phyloP scores from a whole-genome alignment of 2,329 filamentous ascomycete species.

The Penicillium sclerotigenum region DNA sequence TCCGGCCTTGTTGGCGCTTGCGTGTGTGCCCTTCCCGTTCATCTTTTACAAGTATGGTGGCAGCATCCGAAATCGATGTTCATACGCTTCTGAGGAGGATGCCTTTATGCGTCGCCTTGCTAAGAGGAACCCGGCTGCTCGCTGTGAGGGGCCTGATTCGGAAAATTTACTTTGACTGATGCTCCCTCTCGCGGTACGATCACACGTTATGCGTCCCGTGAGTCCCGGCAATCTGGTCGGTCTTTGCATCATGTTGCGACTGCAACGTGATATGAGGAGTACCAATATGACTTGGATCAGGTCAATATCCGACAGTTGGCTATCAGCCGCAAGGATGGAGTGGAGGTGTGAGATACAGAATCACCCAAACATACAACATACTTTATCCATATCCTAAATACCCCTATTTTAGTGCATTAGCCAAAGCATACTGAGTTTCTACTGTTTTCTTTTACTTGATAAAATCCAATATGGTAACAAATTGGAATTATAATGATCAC shows the following conservation, averaged over 20 bases:
- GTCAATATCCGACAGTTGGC: slow-evolving; percentile 39
- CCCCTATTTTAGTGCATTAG: background rate
- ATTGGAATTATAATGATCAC: slow-evolving; percentile 17
- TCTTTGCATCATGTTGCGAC: slow-evolving; percentile 19
- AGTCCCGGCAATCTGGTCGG: slow-evolving; percentile 18
- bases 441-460: background rate
- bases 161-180: slow-evolving; percentile 13
- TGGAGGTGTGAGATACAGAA: background rate
- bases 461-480: background rate
- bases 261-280: slow-evolving; percentile 39
- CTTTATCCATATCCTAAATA: background rate
- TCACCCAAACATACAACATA: background rate
- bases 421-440: background rate
- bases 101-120: slow-evolving; percentile 35
- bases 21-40: slow-evolving; percentile 27
- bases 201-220: slow-evolving; percentile 15
- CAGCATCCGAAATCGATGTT: slow-evolving; percentile 17
- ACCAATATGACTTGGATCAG: slow-evolving; percentile 46
- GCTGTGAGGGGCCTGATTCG: background rate
- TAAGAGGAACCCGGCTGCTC: slow-evolving; percentile 17
- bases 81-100: slow-evolving; percentile 30
- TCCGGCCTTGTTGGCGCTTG: slow-evolving; percentile 26
- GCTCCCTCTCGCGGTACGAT: slow-evolving; percentile 19
- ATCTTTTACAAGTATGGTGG: slow-evolving; percentile 29
- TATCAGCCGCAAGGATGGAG: slow-evolving; percentile 19